phyloP scores from a whole-genome alignment of 2,329 filamentous ascomycete genomes.

The Chrysoporthe austroafricana region DNA sequence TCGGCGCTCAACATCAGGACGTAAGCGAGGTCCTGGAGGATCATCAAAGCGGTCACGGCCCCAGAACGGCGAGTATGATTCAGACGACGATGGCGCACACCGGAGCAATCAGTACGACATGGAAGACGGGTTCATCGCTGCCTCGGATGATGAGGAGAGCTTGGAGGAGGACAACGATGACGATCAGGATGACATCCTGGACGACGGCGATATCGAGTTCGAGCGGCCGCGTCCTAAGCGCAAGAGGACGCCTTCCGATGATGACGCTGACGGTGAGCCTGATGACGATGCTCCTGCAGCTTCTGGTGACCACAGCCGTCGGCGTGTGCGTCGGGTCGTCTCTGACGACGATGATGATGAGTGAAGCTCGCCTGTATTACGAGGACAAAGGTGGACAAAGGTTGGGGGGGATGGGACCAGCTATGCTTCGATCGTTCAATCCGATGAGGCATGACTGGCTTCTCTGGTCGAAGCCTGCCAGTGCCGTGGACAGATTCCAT shows the following conservation, averaged over 20 bases:
- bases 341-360: slow-evolving; percentile 63
- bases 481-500: neutral
- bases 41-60: slow-evolving; percentile 41
- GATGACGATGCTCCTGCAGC: slow-evolving; percentile 50
- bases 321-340: slow-evolving; percentile 60
- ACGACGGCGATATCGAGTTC: slow-evolving; percentile 64
- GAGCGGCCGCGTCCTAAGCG: slow-evolving; percentile 54
- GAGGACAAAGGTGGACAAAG: neutral
- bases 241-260: slow-evolving; percentile 53
- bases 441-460: neutral
- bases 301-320: slow-evolving; percentile 43
- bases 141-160: slow-evolving; percentile 70
- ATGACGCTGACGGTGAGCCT: slow-evolving; percentile 56
- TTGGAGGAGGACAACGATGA: slow-evolving; percentile 64
- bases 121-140: slow-evolving; percentile 78
- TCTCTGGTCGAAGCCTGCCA: neutral
- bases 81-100: slow-evolving; percentile 70
- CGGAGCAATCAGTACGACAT: slow-evolving; percentile 78
- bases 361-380: slow-evolving; percentile 19
- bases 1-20: slow-evolving; percentile 51
- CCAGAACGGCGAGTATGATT: slow-evolving; percentile 70
- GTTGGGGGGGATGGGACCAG: neutral
- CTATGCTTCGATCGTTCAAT: neutral
- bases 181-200: slow-evolving; percentile 62
- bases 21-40: slow-evolving; percentile 58